A percentile compares a stretch with the other conserved stretches of the same genome.
Evolutionary conservation across 768 basidiomycete species (phyloP).

Genomic region (Trametes coccinea): DNA sequence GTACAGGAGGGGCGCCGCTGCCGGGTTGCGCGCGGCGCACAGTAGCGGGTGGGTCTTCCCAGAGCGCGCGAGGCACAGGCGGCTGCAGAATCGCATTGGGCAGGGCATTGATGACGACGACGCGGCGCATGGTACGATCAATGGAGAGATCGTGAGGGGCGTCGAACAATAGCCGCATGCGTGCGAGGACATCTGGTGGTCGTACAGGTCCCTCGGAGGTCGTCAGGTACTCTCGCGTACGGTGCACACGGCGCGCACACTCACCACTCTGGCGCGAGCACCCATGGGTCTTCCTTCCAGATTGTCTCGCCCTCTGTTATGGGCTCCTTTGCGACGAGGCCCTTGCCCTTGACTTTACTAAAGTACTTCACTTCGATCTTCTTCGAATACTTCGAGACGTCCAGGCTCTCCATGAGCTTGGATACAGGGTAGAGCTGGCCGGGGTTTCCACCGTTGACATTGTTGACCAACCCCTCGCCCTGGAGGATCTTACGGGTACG

Average conservation of each 20-base stretch:
- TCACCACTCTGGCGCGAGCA: constrained; percentile 81
- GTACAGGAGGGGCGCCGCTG: constrained; percentile 56
- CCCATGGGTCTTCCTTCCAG: constrained; percentile 85
- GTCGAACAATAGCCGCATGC: constrained; percentile 81
- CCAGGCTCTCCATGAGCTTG: constrained; percentile 59
- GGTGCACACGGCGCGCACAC: constrained; percentile 19
- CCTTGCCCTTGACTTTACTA: constrained; percentile 74
- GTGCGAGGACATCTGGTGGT: constrained; percentile 55
- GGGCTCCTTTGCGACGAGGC: constrained; percentile 68
- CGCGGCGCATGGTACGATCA: constrained; percentile 54
- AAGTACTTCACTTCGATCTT: constrained; percentile 72
- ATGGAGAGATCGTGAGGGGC: constrained; percentile 45
- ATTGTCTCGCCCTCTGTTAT: constrained; percentile 73
- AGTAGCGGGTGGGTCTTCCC: constrained; percentile 67
- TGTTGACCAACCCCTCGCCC: constrained; percentile 49
- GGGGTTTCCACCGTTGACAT: constrained; percentile 14
- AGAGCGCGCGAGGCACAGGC: constrained; percentile 71
- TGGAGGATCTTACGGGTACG: constrained; percentile 73
- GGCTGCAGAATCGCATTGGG: constrained; percentile 73
- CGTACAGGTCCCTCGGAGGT: constrained; percentile 70
- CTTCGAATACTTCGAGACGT: constrained; percentile 59
- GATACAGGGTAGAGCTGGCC: constrained; percentile 56
- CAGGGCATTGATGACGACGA: constrained; percentile 43
- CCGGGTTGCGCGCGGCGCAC: constrained; percentile 76
- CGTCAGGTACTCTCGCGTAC: background rate